Percentiles rank a stretch among this genome's conserved stretches.
Evolutionary conservation across 2,329 filamentous ascomycete genomes (phyloP).

Genomic region (Aspergillus brunneoviolaceus): DNA sequence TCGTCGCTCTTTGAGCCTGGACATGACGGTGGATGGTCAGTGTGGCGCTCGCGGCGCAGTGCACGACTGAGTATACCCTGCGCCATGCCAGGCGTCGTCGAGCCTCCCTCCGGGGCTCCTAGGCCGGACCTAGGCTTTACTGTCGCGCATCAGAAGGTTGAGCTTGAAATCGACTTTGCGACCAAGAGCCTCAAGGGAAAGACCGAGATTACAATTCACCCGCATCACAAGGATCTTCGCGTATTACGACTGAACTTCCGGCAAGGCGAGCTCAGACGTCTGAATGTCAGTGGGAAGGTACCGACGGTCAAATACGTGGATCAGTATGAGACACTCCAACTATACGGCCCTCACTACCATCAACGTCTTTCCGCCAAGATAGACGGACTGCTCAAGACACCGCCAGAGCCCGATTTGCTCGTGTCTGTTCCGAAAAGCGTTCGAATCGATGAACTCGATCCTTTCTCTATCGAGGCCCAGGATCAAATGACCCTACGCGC

Average conservation of each 20-base stretch:
- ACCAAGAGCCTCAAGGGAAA: conserved; percentile 72
- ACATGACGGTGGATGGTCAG: conserved; percentile 40
- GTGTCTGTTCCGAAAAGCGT: conserved; percentile 61
- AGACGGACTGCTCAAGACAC: conserved; percentile 55
- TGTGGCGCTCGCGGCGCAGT: conserved; percentile 40
- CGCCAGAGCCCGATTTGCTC: conserved; percentile 57
- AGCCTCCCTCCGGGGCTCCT: conserved; percentile 30
- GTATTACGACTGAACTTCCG: conserved; percentile 61
- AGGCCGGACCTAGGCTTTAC: conserved; percentile 48
- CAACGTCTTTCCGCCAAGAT: conserved; percentile 71
- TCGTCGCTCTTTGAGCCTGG: conserved; percentile 26
- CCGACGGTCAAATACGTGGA: conserved; percentile 41
- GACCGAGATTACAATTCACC: conserved; percentile 77
- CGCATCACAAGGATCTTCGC: conserved; percentile 55
- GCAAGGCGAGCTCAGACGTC: conserved; percentile 57
- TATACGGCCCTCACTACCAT: conserved; percentile 67
- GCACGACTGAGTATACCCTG: conserved; percentile 33
- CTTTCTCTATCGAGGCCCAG: conserved; percentile 51
- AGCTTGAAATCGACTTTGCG: conserved; percentile 84
- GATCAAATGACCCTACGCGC: conserved; percentile 46
- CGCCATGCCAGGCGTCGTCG: conserved; percentile 43
- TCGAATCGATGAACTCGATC: conserved; percentile 61
- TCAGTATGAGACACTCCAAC: conserved; percentile 49
- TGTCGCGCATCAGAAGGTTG: conserved; percentile 80
- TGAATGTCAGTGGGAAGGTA: conserved; percentile 49